Base-by-base conservation (phyloP, 192 early-diverging fungal genomes). In the Phycomyces nitens region DNA sequence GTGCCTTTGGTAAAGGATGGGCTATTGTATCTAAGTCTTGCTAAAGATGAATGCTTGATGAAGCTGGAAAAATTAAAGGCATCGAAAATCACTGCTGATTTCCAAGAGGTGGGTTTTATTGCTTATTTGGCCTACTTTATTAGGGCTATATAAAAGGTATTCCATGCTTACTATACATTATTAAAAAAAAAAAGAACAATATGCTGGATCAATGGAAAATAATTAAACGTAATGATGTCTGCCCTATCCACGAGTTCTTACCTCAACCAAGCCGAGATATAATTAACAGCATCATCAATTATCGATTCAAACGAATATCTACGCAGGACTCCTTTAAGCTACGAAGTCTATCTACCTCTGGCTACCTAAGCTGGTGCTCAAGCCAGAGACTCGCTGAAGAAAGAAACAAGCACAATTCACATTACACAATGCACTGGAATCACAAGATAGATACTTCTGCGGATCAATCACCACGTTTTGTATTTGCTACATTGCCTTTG, bases 191-290 rank as follows among this genome's bases (percentile, higher is more conserved):
- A 47, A 47, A 44, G 8, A 21, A 43, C 2, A 50, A 64, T 6
- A 20, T 20, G 16, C 39, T 38, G 10, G 14, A 27, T 38, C 51
- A 41, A 24, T 67, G 65, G 65, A 26, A 18, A 15, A 67, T 67
- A 18, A 67, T 67, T 21, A 67, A 67, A 53, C 56, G 65, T 14
- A 53, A 67, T 21, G 65, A 67, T 67, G 40, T 67, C 2, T 41
- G 47, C 23, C 65, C 65, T 24, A 67, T 67, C 23, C 51, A 67
- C 34, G 57, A 67, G 12, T 67, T 67, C n/a, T 47, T 65, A 24
- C 51, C 50, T 1, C 26, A 41, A 26, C 40, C 42, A 5, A 50
- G 54, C 26, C 39, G 55, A 34, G 29, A 50, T 44, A 22, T 42
- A 18, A 65, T 65, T 24, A 24, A 56, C 10, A 40, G 57, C 7